These are phyloP conservation scores for Myxozyma nipponensis DNA, from an alignment of 805 yeast species.

Conservation along the genomic window DNA sequence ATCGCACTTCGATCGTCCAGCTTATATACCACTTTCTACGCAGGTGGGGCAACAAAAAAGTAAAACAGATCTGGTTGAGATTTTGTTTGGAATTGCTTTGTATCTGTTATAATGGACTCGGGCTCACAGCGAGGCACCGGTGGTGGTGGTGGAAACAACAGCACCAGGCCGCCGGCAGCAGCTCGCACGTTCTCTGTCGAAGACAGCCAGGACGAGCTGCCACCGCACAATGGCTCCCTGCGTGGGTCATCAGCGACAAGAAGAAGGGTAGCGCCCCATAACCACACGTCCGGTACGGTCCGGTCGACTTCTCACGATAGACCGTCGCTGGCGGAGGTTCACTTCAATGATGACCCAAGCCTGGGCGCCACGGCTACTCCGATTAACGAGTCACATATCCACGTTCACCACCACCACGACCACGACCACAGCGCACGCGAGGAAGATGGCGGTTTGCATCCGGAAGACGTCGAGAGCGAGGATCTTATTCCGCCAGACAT, in stretches of 20 bases:
- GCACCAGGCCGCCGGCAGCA: conserved; percentile 1
- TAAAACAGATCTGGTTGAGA: too few relatives aligned
- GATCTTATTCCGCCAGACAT: not conserved
- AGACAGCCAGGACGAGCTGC: conserved; percentile 22
- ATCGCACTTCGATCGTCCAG: too few relatives aligned
- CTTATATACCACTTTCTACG: too few relatives aligned
- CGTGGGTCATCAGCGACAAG: conserved; percentile 7
- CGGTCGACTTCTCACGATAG: conserved; percentile 8
- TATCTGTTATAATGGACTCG: not conserved
- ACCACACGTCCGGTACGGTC: not conserved
- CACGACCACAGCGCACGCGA: not conserved
- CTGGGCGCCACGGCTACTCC: conserved; percentile 23
- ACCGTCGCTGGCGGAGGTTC: conserved; percentile 24
- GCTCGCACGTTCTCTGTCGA: conserved; percentile 23
- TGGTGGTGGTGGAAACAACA: not conserved
- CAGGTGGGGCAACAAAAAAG: too few relatives aligned
- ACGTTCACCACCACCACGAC: conserved; percentile 22
- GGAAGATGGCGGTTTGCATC: conserved; percentile 6
- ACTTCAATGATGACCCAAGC: conserved; percentile 25
- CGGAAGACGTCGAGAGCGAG: not conserved
- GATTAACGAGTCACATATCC: conserved; percentile 15
- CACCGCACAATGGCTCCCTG: conserved; percentile 10
- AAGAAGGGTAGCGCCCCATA: conserved; percentile 8
- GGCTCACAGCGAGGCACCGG: not conserved
- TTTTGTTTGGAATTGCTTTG: too few relatives aligned